Percentiles rank a stretch among this genome's conserved stretches.
Conservation (phyloP, 78 protist species). For the Dictyostelium brefeldianum region DNA sequence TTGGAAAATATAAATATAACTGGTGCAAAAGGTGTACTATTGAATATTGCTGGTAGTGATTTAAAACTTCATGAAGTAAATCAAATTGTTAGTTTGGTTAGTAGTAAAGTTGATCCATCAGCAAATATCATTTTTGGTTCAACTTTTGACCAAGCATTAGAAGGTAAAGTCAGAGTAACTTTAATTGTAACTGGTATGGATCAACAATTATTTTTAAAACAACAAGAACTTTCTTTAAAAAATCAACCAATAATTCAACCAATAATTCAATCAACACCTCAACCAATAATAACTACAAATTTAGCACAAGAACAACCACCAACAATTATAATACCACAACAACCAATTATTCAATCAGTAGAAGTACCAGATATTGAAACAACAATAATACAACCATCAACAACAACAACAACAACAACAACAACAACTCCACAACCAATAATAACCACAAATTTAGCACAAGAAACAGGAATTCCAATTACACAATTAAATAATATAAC, state of each 20-base stretch:
- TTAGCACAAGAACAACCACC: slow-evolving; percentile 12
- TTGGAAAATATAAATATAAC: slow-evolving; percentile 72
- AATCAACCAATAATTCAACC: neutral
- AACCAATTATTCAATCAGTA: neutral
- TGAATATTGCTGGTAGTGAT: slow-evolving; percentile 79
- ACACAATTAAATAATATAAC: neutral
- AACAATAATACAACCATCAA: neutral
- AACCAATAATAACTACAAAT: neutral
- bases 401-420: neutral
- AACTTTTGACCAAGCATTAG: slow-evolving; percentile 44
- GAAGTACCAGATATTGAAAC: neutral
- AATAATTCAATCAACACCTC: slow-evolving; percentile 1
- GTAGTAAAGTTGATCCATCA: slow-evolving; percentile 67
- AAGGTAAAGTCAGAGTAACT: slow-evolving; percentile 77
- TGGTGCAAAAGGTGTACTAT: slow-evolving; percentile 85
- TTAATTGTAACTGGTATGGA: slow-evolving; percentile 86
- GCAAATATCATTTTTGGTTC: slow-evolving; percentile 89
- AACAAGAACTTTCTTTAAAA: neutral
- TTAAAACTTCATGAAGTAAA: slow-evolving; percentile 75
- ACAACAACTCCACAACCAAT: slow-evolving; percentile 11
- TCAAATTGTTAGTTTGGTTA: slow-evolving; percentile 69
- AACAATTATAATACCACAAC: neutral
- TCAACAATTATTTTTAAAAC: neutral
- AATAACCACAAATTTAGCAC: neutral
- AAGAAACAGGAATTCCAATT: neutral